These are phyloP conservation scores for Cryptococcus jaspeensis DNA, from an alignment of 1,284 basidiomycete species.

Conservation along the genomic window DNA sequence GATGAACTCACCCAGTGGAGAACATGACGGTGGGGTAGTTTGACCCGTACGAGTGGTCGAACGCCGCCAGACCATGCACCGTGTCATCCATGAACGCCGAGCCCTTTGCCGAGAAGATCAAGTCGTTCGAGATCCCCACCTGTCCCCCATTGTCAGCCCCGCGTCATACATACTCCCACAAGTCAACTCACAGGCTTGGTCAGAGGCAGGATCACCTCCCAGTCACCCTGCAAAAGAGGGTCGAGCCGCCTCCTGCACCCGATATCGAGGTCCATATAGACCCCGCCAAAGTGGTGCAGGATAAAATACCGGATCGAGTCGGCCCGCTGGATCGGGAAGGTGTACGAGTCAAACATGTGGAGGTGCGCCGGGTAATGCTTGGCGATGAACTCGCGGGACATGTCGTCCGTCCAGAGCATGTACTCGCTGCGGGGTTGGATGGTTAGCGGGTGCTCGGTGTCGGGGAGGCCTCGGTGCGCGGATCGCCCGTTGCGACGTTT, in stretches of 20 bases:
- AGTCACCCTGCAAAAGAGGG: constrained; percentile 69
- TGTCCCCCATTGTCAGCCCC: constrained; percentile 9
- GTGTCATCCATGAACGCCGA: constrained; percentile 91
- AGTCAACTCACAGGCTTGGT: constrained; percentile 75
- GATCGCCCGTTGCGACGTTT: neutral
- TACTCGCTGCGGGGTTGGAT: constrained; percentile 60
- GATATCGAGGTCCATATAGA: constrained; percentile 97
- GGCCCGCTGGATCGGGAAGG: constrained; percentile 92
- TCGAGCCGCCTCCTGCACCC: constrained; percentile 90
- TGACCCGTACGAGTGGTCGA: constrained; percentile 87
- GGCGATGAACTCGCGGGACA: constrained; percentile 85
- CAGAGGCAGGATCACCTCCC: constrained; percentile 86
- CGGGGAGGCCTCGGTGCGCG: neutral
- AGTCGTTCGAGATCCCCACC: constrained; percentile 91
- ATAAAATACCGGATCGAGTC: constrained; percentile 98
- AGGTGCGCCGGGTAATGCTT: constrained; percentile 89
- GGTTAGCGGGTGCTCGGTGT: neutral
- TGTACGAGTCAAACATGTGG: constrained; percentile 86
- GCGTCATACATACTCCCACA: no score
- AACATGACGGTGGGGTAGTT: constrained; percentile 99
- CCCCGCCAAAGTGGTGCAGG: constrained; percentile 88
- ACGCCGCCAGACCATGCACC: constrained; percentile 87
- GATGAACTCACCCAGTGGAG: constrained; percentile 67
- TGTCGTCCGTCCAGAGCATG: constrained; percentile 94
- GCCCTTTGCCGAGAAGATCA: constrained; percentile 83